These are phyloP conservation scores for Parietaria judaica DNA, from an alignment of 306 rosid genomes.

Conservation along the genomic window DNA sequence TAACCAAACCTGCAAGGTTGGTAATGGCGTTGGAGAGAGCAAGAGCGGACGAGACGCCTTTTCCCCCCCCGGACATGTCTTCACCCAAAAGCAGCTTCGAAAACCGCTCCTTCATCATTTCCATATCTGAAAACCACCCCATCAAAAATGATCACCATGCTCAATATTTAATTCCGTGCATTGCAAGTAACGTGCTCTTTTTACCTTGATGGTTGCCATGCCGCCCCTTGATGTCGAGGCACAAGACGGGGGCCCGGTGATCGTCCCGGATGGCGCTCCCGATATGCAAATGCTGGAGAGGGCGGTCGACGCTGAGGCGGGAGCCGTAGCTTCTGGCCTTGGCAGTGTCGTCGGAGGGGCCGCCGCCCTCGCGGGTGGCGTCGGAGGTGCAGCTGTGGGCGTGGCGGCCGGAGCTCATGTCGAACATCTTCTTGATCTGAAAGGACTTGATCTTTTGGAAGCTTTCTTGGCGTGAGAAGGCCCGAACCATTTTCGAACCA, in stretches of 20 bases:
- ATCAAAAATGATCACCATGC: neutral
- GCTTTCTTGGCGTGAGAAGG: constrained; percentile 33
- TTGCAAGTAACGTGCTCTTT: neutral
- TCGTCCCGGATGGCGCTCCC: constrained; percentile 14
- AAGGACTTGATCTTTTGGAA: constrained; percentile 66
- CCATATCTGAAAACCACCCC: constrained; percentile 41
- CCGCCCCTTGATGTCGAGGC: constrained; percentile 15
- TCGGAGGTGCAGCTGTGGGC: constrained; percentile 43
- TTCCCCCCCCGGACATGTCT: constrained; percentile 98
- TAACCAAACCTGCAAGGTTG: constrained; percentile 64
- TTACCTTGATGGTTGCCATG: constrained; percentile 20
- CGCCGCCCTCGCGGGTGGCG: constrained; percentile 30
- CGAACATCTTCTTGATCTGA: constrained; percentile 58
- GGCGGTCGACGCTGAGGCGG: neutral
- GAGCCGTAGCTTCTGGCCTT: constrained; percentile 28
- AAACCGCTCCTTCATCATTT: constrained; percentile 74
- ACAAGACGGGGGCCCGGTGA: constrained; percentile 13
- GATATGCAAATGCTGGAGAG: constrained; percentile 17
- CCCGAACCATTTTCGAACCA: constrained; percentile 50
- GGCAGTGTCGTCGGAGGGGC: constrained; percentile 12
- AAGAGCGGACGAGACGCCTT: constrained; percentile 91
- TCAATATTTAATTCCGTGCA: neutral
- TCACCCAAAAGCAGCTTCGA: constrained; percentile 87
- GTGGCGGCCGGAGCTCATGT: constrained; percentile 35
- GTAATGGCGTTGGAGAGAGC: constrained; percentile 93